These are phyloP conservation scores for Cnidoscolus chayamansa DNA, from an alignment of 441 rosid species.

Conservation along the genomic window DNA sequence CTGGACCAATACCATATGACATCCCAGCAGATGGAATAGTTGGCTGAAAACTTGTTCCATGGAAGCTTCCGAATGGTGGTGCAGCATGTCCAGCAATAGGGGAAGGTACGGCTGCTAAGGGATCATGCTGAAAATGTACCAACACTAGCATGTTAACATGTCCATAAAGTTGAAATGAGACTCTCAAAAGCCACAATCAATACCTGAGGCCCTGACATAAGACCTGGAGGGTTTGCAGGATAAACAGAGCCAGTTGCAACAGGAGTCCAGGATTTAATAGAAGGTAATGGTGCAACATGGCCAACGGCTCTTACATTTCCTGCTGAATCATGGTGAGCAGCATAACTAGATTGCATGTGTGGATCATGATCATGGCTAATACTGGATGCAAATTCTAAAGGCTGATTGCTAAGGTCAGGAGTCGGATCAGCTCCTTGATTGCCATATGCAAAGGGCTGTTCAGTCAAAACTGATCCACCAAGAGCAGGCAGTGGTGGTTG, in stretches of 20 bases:
- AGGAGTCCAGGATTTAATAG: conserved; percentile 59
- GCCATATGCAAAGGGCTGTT: conserved; percentile 53
- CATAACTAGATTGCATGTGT: conserved; percentile 48
- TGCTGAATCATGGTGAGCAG: conserved; percentile 37
- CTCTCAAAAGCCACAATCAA: conserved; percentile 22
- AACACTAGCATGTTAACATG: conserved; percentile 24
- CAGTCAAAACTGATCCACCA: conserved; percentile 41
- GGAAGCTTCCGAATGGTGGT: conserved; percentile 66
- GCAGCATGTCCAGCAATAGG: conserved; percentile 58
- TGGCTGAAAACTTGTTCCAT: conserved; percentile 62
- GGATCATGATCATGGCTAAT: conserved; percentile 48
- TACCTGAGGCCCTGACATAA: conserved; percentile 63
- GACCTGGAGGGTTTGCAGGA: conserved; percentile 58
- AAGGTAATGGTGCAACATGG: conserved; percentile 34
- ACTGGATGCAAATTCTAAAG: conserved; percentile 64
- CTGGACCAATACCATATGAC: conserved; percentile 54
- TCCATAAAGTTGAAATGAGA: conserved; percentile 14
- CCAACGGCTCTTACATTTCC: conserved; percentile 40
- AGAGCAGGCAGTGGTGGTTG: conserved; percentile 42
- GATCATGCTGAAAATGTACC: conserved; percentile 53
- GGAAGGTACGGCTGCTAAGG: conserved; percentile 47
- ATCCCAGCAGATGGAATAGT: conserved; percentile 48
- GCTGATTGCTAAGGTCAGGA: conserved; percentile 56
- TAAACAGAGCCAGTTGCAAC: conserved; percentile 48
- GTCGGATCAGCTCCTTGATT: conserved; percentile 52